Base-by-base conservation (phyloP, 2,329 filamentous ascomycete genomes). In the Juglanconis oblonga region DNA sequence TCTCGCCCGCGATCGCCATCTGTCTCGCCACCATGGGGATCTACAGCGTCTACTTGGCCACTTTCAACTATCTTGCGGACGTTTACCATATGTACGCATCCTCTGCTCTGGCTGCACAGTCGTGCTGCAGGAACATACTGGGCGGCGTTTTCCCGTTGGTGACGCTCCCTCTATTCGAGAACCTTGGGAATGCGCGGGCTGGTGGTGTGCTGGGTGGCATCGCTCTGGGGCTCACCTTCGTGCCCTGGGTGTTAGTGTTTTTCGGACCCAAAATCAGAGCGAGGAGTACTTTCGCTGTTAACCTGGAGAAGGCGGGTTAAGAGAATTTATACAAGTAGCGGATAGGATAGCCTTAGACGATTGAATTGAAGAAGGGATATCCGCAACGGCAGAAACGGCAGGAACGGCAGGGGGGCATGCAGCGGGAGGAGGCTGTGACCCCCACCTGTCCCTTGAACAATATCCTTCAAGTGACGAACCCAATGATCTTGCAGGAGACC, bases 11-110 rank as follows among this genome's bases (percentile, higher is more conserved):
- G 0, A 73, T 94, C 3, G 88, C 86, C 0, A 80, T 97, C 38
- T 85, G 81, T 0, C 83, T 92, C 61, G 87, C 91, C 0, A 94
- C 90, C 0, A 90, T 94, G 79, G 89, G 93, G 33, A 96, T 97
- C 65, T 94, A 91, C 72, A 88, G 86, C 45, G 86, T 97, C 40
- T 96, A 96, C 70, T 81, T 97, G 1, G 88, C 92, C 3, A 90
- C 92, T 0, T 97, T 97, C 77, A 97, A 97, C 71, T 97, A 96
- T 67, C 81, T 97, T 1, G 92, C 92, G 24, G 93, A 97, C 70
- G 88, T 88, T 1, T 97, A 97, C 72, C 89, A 92, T 70, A 80
- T 84, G 2, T 97, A 94, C 68, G 91, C 93, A 0, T 92, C 88
- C 44, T 95, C 90, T 1, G 92, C 93, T 0, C 77, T 97, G 5